phyloP scores from a whole-genome alignment of 257 asterid species.

The Penstemon eatonii region DNA sequence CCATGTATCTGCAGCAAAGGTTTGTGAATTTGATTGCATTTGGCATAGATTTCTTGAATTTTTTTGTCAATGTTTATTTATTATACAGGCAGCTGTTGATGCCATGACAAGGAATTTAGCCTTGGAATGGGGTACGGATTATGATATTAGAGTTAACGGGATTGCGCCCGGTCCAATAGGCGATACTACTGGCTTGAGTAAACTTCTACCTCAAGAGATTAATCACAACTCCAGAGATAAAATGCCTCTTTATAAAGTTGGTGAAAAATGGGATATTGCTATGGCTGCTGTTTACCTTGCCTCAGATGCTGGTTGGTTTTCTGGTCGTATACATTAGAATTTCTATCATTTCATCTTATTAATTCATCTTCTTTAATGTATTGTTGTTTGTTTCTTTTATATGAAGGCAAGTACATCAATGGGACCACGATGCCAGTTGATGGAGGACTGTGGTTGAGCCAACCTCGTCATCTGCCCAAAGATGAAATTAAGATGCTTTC shows the following conservation, averaged over 20 bases:
- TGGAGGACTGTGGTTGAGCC: constrained; percentile 78
- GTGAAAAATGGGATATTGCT: constrained; percentile 94
- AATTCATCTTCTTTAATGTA: background rate
- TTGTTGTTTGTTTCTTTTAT: background rate
- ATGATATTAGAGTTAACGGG: constrained; percentile 80
- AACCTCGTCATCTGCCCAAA: constrained; percentile 58
- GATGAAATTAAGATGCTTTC: constrained; percentile 63
- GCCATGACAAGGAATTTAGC: constrained; percentile 80
- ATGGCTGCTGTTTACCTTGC: constrained; percentile 89
- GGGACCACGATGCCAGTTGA: constrained; percentile 64
- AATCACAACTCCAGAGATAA: constrained; percentile 35
- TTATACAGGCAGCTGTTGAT: constrained; percentile 79
- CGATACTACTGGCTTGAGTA: constrained; percentile 72
- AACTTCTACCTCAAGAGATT: constrained; percentile 69
- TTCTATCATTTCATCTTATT: background rate
- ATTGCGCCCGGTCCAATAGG: constrained; percentile 91
- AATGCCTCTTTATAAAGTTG: constrained; percentile 65
- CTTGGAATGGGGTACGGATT: constrained; percentile 89
- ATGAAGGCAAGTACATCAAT: constrained; percentile 51
- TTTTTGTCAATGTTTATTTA: constrained; percentile 9
- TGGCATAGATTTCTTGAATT: background rate
- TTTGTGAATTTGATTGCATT: constrained; percentile 29
- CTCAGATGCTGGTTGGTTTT: constrained; percentile 73
- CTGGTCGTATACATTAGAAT: background rate
- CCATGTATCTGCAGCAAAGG: constrained; percentile 87